Evolutionary conservation across 1,284 basidiomycete species (phyloP), one percentile per base, ranked within the genome.

Genomic region (Leccinum pachyderme): DNA sequence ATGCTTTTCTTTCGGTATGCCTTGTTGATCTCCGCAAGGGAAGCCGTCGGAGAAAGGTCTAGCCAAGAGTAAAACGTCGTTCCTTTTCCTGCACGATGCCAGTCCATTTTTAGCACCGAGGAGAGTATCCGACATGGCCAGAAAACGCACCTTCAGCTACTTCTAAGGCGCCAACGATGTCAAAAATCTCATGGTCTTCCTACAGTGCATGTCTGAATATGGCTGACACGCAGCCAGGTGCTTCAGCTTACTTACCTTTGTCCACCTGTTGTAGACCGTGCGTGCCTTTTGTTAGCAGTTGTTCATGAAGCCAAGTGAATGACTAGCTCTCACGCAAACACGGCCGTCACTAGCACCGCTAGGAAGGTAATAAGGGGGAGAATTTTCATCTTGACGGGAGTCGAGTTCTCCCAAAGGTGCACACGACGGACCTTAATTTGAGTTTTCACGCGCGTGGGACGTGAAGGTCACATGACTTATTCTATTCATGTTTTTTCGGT

Each of bases 121-220:
- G 8, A 33, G 37, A 4, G 27, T 47, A 25, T 47, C 43, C 32
- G 44, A 45, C 52, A 48, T 47, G 44, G 31, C 31, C 29, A 43
- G 28, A 28, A 46, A 47, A 59, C 68, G 47, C 53, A 85, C 92
- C 95, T 78, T 96, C 94, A 2, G 90, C 78, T 1, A 77, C 75
- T 73, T 96, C 87, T 32, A 98, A 73, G 6, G 83, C 90, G 59
- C 83, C 83, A 55, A 97, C 94, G n/a, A 98, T 80, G 74, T 97
- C 95, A 67, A 98, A 98, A 52, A 98, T 95, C 73, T 98, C 95
- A 77, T 95, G 81, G 75, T 95, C 93, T 72, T 94, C 89, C 86
- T 93, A 63, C 54, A 32, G 55, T 41, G 27, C 11, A 55, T 25
- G 46, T 51, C 29, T 48, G 50, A 56, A 49, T 55, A 46, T 49